phyloP scores from a whole-genome alignment of 129 eudicot species.

The Kitagawia praeruptora region DNA sequence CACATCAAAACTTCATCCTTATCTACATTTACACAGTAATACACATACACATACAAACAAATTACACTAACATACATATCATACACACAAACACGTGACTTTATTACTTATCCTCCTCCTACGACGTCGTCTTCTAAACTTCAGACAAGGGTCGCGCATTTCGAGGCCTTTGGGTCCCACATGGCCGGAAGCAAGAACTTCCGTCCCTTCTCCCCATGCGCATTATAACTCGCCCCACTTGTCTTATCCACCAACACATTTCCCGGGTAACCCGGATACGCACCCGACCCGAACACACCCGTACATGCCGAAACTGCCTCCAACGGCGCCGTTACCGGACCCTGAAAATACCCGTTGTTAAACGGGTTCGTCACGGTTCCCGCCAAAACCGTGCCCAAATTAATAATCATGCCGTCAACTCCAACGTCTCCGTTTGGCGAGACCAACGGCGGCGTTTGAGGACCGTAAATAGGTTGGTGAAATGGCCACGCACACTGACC shows the following conservation, averaged over 20 bases:
- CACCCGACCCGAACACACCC: conserved; percentile 66
- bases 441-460: conserved; percentile 52
- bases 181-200: conserved; percentile 66
- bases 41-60: not conserved
- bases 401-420: conserved; percentile 70
- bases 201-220: conserved; percentile 41
- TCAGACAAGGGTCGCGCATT: conserved; percentile 62
- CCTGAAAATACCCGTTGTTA: conserved; percentile 64
- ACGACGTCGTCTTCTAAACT: not conserved
- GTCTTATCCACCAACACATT: conserved; percentile 42
- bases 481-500: conserved; percentile 93
- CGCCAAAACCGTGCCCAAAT: conserved; percentile 65
- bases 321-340: conserved; percentile 62
- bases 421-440: conserved; percentile 77
- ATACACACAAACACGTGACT: not conserved
- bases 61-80: not conserved
- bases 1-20: not conserved
- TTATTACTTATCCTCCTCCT: not conserved
- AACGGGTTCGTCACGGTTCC: conserved; percentile 78
- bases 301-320: conserved; percentile 72
- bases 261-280: conserved; percentile 63
- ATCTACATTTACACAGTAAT: not conserved
- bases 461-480: conserved; percentile 58
- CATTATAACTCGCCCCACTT: conserved; percentile 54
- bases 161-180: conserved; percentile 66